These are phyloP conservation scores for Cucurbitaria berberidis DNA, from an alignment of 2,329 filamentous ascomycete genomes.

Conservation along the genomic window DNA sequence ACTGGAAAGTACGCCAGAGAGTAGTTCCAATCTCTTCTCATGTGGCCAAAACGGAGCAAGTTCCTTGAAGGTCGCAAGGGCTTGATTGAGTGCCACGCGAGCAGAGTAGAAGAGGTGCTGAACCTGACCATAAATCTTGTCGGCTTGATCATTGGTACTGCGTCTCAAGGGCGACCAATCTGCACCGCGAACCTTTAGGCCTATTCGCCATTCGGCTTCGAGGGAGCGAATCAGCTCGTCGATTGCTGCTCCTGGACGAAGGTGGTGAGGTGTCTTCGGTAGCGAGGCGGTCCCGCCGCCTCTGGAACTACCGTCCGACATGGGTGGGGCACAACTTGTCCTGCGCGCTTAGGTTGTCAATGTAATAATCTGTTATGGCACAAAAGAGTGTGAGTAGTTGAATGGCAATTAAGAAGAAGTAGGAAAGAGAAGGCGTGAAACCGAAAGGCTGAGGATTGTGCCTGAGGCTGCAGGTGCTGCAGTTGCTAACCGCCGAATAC, in stretches of 20 bases:
- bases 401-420: background rate
- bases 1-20: slow-evolving; percentile 19
- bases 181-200: slow-evolving; percentile 15
- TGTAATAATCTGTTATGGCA: slow-evolving; percentile 1
- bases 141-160: slow-evolving; percentile 5
- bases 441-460: slow-evolving; percentile 24
- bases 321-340: slow-evolving; percentile 5
- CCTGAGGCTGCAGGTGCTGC: slow-evolving; percentile 28
- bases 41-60: slow-evolving; percentile 7
- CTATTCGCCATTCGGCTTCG: slow-evolving; percentile 30
- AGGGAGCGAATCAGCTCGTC: slow-evolving; percentile 24
- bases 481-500: slow-evolving; percentile 14
- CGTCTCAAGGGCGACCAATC: slow-evolving; percentile 31
- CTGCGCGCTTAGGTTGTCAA: background rate
- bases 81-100: slow-evolving; percentile 17
- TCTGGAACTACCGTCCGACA: slow-evolving; percentile 3
- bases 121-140: slow-evolving; percentile 23
- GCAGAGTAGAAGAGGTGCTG: slow-evolving; percentile 25
- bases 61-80: slow-evolving; percentile 21
- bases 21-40: slow-evolving; percentile 6
- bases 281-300: slow-evolving; percentile 14
- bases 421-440: background rate
- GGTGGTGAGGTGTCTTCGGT: slow-evolving; percentile 25
- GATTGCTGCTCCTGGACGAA: slow-evolving; percentile 19
- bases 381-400: background rate